These are phyloP conservation scores for Magnolia kwangsiensis DNA, from an alignment of 164 flowering plant genomes.

Conservation along the genomic window DNA sequence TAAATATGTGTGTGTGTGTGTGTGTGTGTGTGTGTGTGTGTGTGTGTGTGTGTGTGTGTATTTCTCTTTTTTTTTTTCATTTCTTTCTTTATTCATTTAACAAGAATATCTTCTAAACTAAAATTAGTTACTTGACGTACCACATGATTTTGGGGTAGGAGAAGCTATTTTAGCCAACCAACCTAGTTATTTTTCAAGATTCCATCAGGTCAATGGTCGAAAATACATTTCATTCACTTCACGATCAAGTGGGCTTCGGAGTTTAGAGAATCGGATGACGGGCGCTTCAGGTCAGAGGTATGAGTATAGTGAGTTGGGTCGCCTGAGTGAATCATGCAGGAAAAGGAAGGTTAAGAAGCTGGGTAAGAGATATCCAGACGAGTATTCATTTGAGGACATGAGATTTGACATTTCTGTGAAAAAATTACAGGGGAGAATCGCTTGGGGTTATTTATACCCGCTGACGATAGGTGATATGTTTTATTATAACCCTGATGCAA, in stretches of 20 bases:
- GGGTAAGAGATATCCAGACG: slow-evolving; percentile 37
- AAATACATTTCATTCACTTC: too few relatives aligned
- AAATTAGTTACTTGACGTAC: too few relatives aligned
- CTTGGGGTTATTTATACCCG: slow-evolving; percentile 38
- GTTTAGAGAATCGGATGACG: slow-evolving; percentile 4
- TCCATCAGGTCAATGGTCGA: too few relatives aligned
- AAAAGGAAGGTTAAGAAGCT: slow-evolving; percentile 17
- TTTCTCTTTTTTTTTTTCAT: too few relatives aligned
- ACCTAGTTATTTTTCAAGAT: too few relatives aligned
- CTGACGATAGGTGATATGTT: slow-evolving; percentile 32
- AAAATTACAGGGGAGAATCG: slow-evolving; percentile 10
- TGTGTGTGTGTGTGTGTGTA: too few relatives aligned
- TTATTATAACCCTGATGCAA: slow-evolving; percentile 5
- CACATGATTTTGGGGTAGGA: too few relatives aligned
- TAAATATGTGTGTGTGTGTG: too few relatives aligned
- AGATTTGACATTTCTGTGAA: slow-evolving; percentile 36
- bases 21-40: too few relatives aligned
- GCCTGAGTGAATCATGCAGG: slow-evolving; percentile 33
- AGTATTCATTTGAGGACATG: slow-evolving; percentile 37
- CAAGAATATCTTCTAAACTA: too few relatives aligned
- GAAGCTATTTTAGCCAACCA: too few relatives aligned
- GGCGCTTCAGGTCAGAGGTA: slow-evolving; percentile 35
- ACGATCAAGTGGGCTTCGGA: slow-evolving; percentile 19
- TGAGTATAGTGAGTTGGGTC: slow-evolving; percentile 38
- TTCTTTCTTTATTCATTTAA: too few relatives aligned